Evolutionary conservation across 352 stramenopile species (phyloP), one percentile per base, ranked within the genome.

Genomic region (Pythium myriotylum): DNA sequence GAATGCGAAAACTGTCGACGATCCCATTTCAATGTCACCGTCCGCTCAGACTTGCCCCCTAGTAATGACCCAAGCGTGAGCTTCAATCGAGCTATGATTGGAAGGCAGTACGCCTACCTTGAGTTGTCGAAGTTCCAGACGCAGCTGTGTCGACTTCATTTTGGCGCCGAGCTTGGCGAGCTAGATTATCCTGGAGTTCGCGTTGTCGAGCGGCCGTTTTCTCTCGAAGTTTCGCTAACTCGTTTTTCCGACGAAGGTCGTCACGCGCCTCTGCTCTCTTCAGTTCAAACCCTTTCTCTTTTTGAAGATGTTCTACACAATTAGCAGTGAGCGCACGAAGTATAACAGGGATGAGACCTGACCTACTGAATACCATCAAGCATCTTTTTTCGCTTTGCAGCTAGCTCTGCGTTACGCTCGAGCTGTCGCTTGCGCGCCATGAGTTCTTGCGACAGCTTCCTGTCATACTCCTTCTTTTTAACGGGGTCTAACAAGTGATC

Each of bases 381-480:
- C 81, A 91, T 90, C 52, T 83, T 68, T 27, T 70, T 69, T 14
- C 81, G 79, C 56, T 84, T 84, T 54, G 39, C 66, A 70, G 84
- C 68, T 24, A 92, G 67, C 59, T 86, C 70, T 0, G 67, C 72
- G 16, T 91, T 76, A 5, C 81, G 79, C 52, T 92, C 79, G 26
- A 77, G 74, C 70, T 90, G 77, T 54, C 89, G 72, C 57, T 84
- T 86, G 49, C 84, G 83, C 39, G 73, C 72, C 72, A 88, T 57
- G 14, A 88, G 51, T 45, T 91, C 78, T 24, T 76, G 65, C 4
- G 76, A 89, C 4, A 92, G 60, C 58, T 87, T 86, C 64, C 88
- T 87, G 61, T 94, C 85, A 65, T 94, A 94, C n/a, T 72, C 61
- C 40, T 86, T 77, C 51, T 94, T 94, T 64, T 90, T 77, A 55